A percentile compares a stretch with the other conserved stretches of the same genome.
phyloP scores from a whole-genome alignment of 2,329 filamentous ascomycete genomes.

The Ophiostoma tasmaniense region DNA sequence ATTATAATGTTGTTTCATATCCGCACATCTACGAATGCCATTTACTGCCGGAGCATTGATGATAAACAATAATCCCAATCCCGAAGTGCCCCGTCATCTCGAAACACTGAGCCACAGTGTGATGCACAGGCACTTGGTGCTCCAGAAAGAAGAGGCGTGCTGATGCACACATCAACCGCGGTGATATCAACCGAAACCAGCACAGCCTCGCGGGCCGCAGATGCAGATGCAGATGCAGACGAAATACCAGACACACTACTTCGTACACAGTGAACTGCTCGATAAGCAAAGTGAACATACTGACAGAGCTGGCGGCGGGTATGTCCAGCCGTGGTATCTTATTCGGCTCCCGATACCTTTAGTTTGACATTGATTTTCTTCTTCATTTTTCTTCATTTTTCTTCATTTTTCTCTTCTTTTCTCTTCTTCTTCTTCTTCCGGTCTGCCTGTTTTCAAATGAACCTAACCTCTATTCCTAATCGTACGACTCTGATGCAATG shows the following conservation, averaged over 20 bases:
- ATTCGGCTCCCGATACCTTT: no score
- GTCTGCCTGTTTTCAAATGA: background rate
- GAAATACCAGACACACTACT: no score
- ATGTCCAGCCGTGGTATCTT: background rate
- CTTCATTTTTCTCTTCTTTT: no score
- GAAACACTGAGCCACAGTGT: background rate
- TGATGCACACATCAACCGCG: background rate
- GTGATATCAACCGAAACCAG: background rate
- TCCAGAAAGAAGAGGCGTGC: background rate
- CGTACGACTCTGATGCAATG: slow-evolving; percentile 20
- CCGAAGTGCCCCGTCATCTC: background rate
- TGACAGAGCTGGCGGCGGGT: background rate
- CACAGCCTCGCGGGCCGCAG: background rate
- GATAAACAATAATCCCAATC: no score
- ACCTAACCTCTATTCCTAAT: background rate
- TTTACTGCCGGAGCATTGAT: background rate
- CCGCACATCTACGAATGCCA: background rate
- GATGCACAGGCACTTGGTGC: background rate
- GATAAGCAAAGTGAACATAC: no score
- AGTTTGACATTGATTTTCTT: no score
- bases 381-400: no score
- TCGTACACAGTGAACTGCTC: no score
- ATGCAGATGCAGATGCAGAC: no score
- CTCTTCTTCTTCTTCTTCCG: background rate
- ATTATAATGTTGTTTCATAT: background rate